Base-by-base conservation (phyloP, 768 basidiomycete species). In the Calocera cornea region DNA sequence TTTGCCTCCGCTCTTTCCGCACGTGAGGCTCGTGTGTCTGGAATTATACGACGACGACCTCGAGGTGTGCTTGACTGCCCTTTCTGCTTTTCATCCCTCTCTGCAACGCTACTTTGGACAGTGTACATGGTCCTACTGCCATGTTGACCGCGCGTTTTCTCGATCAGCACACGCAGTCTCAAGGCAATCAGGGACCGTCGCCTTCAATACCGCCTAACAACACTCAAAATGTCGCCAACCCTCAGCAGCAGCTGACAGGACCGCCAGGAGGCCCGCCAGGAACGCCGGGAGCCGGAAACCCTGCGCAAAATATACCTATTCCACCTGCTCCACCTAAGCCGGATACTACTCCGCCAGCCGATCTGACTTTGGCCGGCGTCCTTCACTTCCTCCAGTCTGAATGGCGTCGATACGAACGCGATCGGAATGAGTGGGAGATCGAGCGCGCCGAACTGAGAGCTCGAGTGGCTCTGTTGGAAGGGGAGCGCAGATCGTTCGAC, bases 351-450 rank as follows among this genome's bases (percentile, higher is more conserved):
- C 54, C 54, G 19, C 54, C 54, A 27, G 31, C 54, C 8, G 93
- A 95, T 78, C 91, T 89, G 77, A 97, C 88, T 60, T 86, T 98
- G 66, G 95, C 94, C 5, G 89, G 86, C 73, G 94, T 98, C 68
- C 83, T 99, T 69, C 97, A 99, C 80, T 99, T 92, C 77, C 83
- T 98, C 65, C 97, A 99, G 80, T 92, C 92, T 24, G 97, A 99
- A 81, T 97, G 95, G 92, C 83, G 97, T 70, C 83, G 92, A 69
- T 98, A 97, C 75, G 97, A 98, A 78, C 87, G 95, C 76, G 97
- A 99, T 80, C 84, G 95, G 74, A 99, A 99, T 76, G 97, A 99
- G 79, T 99, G 95, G 95, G 97, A 99, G 82, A 99, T 99, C 73
- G 97, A 98, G 79, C 83, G 97, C 72, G 97, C 97, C 34, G 97